These are phyloP conservation scores for Diddensiella transvaalensis DNA, from an alignment of 805 yeast genomes.

Conservation along the genomic window DNA sequence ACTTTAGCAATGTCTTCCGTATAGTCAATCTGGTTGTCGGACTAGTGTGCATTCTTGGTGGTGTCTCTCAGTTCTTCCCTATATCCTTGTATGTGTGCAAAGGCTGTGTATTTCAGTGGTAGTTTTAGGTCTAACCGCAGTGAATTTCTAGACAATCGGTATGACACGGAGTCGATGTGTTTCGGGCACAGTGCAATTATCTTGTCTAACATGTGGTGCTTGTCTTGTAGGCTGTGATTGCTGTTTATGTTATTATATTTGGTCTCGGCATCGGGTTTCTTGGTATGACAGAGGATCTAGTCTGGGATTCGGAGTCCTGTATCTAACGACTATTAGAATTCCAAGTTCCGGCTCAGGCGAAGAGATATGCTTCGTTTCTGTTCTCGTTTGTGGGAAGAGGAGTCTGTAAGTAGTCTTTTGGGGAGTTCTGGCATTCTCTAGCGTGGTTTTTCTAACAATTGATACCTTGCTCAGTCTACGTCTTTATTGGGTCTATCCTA, in stretches of 20 bases:
- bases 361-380: slow-evolving; percentile 49
- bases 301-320: not conserved
- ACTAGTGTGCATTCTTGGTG: slow-evolving; percentile 29
- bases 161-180: not conserved
- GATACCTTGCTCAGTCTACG: slow-evolving; percentile 39
- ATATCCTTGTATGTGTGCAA: slow-evolving; percentile 23
- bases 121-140: slow-evolving; percentile 10
- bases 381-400: slow-evolving; percentile 74
- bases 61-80: slow-evolving; percentile 32
- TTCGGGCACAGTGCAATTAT: slow-evolving; percentile 2
- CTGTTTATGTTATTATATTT: slow-evolving; percentile 31
- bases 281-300: slow-evolving; percentile 14
- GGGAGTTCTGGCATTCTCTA: not conserved
- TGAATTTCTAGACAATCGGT: slow-evolving; percentile 12
- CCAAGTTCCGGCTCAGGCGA: slow-evolving; percentile 47
- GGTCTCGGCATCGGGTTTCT: slow-evolving; percentile 30
- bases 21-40: slow-evolving; percentile 33
- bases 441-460: not conserved
- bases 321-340: slow-evolving; percentile 36
- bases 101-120: too few relatives aligned
- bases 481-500: slow-evolving; percentile 47
- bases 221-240: slow-evolving; percentile 28
- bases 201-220: too few relatives aligned
- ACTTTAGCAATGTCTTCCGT: slow-evolving; percentile 31
- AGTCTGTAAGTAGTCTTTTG: slow-evolving; percentile 42